These are phyloP conservation scores for Ceratobasidium sp. DNA, from an alignment of 1,284 basidiomycete species.

Conservation along the genomic window DNA sequence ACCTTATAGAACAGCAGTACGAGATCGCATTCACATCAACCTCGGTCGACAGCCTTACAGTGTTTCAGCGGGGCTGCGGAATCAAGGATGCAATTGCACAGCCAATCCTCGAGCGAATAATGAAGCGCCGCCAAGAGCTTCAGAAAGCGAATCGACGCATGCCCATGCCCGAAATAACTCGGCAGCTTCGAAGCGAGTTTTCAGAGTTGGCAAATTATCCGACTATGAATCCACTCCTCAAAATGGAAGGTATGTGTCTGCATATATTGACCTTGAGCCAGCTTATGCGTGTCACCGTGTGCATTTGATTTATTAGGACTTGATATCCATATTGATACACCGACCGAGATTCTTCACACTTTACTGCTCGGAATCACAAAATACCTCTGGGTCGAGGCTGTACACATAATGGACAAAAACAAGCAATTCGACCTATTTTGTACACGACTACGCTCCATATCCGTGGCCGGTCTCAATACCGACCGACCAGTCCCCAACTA, in stretches of 20 bases:
- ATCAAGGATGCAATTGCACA: slow-evolving; percentile 40
- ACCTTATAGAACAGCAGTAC: slow-evolving; percentile 42
- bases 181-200: background rate
- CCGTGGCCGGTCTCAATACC: slow-evolving; percentile 26
- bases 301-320: slow-evolving; percentile 26
- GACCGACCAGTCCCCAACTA: slow-evolving; percentile 49
- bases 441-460: slow-evolving; percentile 47
- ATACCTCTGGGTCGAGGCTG: slow-evolving; percentile 56
- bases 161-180: background rate
- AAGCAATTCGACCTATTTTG: slow-evolving; percentile 49
- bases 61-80: background rate
- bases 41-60: background rate
- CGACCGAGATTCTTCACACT: slow-evolving; percentile 56
- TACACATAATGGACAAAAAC: slow-evolving; percentile 51
- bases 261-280: background rate
- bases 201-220: too few relatives aligned
- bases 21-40: slow-evolving; percentile 22
- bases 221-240: slow-evolving; percentile 12
- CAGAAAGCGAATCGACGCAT: slow-evolving; percentile 1
- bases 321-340: slow-evolving; percentile 53
- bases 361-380: slow-evolving; percentile 57
- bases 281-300: too few relatives aligned
- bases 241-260: background rate
- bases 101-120: background rate
- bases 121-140: background rate